Evolutionary conservation across 176 grass and related monocot species (phyloP).

Genomic region (Tillandsia leiboldiana): DNA sequence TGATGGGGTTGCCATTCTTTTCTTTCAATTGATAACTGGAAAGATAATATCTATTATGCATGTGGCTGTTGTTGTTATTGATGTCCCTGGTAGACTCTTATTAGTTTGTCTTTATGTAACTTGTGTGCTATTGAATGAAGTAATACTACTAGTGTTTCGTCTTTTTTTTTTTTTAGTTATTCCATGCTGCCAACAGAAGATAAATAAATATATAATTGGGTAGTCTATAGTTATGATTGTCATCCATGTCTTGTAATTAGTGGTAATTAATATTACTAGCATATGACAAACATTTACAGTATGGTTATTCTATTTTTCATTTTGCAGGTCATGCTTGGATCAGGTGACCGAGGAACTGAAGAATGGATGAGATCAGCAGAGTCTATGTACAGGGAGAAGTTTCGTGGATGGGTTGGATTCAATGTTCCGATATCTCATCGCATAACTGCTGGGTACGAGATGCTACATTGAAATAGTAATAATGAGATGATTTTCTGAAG

Average conservation of each 20-base stretch:
- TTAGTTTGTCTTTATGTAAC: no score
- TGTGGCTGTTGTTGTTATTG: no score
- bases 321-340: conserved; percentile 90
- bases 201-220: no score
- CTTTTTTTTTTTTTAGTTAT: no score
- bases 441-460: conserved; percentile 79
- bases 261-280: neutral
- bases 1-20: neutral
- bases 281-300: neutral
- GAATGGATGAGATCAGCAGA: conserved; percentile 86
- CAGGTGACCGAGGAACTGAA: conserved; percentile 66
- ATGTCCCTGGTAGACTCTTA: no score
- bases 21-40: neutral
- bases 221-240: no score
- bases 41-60: no score
- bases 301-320: conserved; percentile 13
- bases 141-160: no score
- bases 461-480: conserved; percentile 5
- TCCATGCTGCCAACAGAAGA: no score
- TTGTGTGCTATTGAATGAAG: no score
- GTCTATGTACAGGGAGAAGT: conserved; percentile 54
- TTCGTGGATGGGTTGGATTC: conserved; percentile 98
- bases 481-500: conserved; percentile 13
- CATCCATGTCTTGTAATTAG: no score
- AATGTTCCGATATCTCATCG: conserved; percentile 85